phyloP scores from a whole-genome alignment of 441 rosid species.

The Metrosideros polymorpha region DNA sequence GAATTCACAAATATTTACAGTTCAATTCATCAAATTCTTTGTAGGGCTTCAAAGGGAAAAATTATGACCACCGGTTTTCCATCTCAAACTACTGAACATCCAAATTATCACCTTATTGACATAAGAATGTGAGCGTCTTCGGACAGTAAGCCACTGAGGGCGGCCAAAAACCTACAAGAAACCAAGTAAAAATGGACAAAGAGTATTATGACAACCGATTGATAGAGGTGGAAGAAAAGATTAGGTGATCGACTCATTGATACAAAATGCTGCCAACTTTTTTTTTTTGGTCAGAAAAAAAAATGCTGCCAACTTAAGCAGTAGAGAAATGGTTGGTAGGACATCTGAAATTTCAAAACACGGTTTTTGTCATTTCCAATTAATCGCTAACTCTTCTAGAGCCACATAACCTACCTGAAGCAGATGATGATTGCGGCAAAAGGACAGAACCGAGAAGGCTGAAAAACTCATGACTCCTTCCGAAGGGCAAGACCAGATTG shows the following conservation, averaged over 20 bases:
- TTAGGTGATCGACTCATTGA: neutral
- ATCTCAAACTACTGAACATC: neutral
- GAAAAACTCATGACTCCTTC: conserved; percentile 75
- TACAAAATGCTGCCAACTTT: neutral
- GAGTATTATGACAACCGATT: neutral
- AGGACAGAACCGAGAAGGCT: conserved; percentile 81
- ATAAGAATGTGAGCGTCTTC: conserved; percentile 52
- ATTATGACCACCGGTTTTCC: neutral
- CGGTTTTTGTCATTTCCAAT: neutral
- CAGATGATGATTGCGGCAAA: conserved; percentile 78
- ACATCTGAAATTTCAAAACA: neutral
- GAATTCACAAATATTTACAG: neutral
- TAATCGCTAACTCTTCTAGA: neutral
- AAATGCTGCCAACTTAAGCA: neutral
- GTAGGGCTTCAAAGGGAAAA: neutral
- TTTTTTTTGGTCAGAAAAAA: too few relatives aligned
- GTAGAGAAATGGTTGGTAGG: neutral
- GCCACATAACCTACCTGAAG: conserved; percentile 47
- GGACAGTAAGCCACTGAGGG: conserved; percentile 84
- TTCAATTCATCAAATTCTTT: neutral
- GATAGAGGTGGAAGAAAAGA: neutral
- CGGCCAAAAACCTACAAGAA: conserved; percentile 61
- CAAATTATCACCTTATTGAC: conserved; percentile 45
- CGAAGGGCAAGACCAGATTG: conserved; percentile 83
- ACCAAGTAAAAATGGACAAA: neutral